Conservation (phyloP, 495 filamentous ascomycete genomes). For the Daldinia grandis region DNA sequence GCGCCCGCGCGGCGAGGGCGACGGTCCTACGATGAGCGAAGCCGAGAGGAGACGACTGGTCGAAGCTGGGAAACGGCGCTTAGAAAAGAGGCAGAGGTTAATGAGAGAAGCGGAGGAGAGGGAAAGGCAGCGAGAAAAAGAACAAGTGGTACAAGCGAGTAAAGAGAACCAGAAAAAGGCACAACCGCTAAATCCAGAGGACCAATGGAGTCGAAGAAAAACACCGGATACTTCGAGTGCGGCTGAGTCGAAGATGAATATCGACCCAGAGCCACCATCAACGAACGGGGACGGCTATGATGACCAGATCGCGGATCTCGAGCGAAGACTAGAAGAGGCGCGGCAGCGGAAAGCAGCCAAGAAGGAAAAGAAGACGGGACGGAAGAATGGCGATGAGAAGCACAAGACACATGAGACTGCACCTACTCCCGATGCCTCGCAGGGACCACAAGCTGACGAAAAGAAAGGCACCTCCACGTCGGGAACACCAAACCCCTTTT, state of each 20-base stretch:
- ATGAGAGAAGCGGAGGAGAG: constrained; percentile 54
- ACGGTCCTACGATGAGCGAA: constrained; percentile 45
- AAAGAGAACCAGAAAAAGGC: constrained; percentile 5
- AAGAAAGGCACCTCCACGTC: constrained; percentile 24
- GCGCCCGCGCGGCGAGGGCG: constrained; percentile 39
- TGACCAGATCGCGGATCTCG: constrained; percentile 52
- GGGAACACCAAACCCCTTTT: constrained; percentile 8
- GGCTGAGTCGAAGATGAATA: constrained; percentile 18
- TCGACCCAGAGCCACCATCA: constrained; percentile 18
- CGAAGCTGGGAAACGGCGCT: constrained; percentile 50
- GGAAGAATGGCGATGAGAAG: constrained; percentile 36
- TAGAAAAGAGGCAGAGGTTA: constrained; percentile 49
- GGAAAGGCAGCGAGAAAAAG: constrained; percentile 42
- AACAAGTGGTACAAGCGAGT: constrained; percentile 15
- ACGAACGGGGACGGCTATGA: constrained; percentile 43
- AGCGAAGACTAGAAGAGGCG: constrained; percentile 45
- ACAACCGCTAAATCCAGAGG: not conserved
- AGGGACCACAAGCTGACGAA: constrained; percentile 47
- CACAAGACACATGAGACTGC: constrained; percentile 16
- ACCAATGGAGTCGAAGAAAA: not conserved
- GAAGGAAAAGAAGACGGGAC: constrained; percentile 39
- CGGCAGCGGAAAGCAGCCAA: constrained; percentile 49
- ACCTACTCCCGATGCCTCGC: constrained; percentile 29
- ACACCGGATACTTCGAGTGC: constrained; percentile 2
- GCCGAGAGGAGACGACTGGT: constrained; percentile 43